Evolutionary conservation across 2,329 filamentous ascomycete species (phyloP), one percentile per base, ranked within the genome.

Genomic region (Bipolaris bicolor): DNA sequence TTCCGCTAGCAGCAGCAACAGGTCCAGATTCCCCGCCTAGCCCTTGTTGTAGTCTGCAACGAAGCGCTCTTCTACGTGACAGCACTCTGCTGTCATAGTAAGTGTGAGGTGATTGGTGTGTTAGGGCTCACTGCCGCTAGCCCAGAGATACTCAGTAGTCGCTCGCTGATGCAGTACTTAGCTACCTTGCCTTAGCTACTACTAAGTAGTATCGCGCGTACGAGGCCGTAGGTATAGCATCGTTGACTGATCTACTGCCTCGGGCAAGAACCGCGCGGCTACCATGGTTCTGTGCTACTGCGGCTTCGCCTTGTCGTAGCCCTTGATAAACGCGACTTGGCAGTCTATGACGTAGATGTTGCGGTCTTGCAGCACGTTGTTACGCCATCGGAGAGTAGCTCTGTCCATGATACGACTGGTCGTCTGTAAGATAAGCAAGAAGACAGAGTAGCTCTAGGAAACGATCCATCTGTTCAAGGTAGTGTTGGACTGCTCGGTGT

Each of bases 371-470:
- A 49, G 46, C 20, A 39, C 18, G 1, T 22, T 18, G 9, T 39
- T 49, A 2, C 46, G 33, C 33, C 34, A 39, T 3, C 46, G 15
- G 22, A 39, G 41, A 31, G 41, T 5, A n/a, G 26, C 41, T 45
- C 41, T 31, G 41, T n/a, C 45, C 18, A 4, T 18, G 45, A 15
- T 29, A 7, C 7, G 31, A 31, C 45, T 47, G 29, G 45, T 31
- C 45, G 10, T 26, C 31, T 24, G 45, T 36, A 4, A 47, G 3
- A 15, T 47, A 18, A 7, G 36, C 11, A 36, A 5, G 31, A 7
- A 47, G 31, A 9, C 45, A 36, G 29, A 47, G 45, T 11, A 47
- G 45, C 29, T 47, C 45, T 24, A 39, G 46, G 10, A 49, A 49
- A 33, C 46, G 33, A n/a, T 49, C 33, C 5, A 49, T 7, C 5